phyloP scores from a whole-genome alignment of 495 filamentous ascomycete species.

The Podospora pseudocomata region DNA sequence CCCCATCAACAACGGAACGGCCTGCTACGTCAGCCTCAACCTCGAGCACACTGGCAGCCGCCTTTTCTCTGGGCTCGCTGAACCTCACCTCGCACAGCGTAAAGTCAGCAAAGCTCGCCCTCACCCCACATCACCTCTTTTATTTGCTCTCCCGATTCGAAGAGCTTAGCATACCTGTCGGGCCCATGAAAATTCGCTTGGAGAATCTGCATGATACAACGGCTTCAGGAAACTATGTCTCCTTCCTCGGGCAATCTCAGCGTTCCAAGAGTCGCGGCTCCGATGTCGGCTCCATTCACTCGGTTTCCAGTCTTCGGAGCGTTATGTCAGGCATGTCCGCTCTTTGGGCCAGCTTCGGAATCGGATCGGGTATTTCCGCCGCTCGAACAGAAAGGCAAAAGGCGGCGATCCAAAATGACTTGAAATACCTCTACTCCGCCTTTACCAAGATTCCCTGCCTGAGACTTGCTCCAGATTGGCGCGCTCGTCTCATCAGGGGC shows the following conservation, averaged over 20 bases:
- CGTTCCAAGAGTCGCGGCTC: slow-evolving; percentile 69
- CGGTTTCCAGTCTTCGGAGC: slow-evolving; percentile 93
- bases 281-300: slow-evolving; percentile 87
- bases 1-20: slow-evolving; percentile 48
- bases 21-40: slow-evolving; percentile 60
- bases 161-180: slow-evolving; percentile 82
- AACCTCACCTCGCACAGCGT: slow-evolving; percentile 77
- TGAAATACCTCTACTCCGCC: slow-evolving; percentile 94
- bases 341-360: slow-evolving; percentile 82
- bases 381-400: slow-evolving; percentile 84
- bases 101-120: slow-evolving; percentile 84
- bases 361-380: slow-evolving; percentile 67
- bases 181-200: slow-evolving; percentile 91
- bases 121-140: slow-evolving; percentile 97
- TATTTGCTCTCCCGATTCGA: slow-evolving; percentile 93
- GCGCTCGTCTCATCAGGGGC: slow-evolving; percentile 79
- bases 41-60: slow-evolving; percentile 71
- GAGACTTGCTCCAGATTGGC: slow-evolving; percentile 81
- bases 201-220: slow-evolving; percentile 90
- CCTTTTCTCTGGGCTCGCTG: slow-evolving; percentile 78
- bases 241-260: slow-evolving; percentile 80
- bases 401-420: slow-evolving; percentile 73
- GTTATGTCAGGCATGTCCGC: slow-evolving; percentile 94
- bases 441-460: slow-evolving; percentile 98
- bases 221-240: slow-evolving; percentile 88